Evolutionary conservation across 257 asterid genomes (phyloP).

Genomic region (Echites panduratus): DNA sequence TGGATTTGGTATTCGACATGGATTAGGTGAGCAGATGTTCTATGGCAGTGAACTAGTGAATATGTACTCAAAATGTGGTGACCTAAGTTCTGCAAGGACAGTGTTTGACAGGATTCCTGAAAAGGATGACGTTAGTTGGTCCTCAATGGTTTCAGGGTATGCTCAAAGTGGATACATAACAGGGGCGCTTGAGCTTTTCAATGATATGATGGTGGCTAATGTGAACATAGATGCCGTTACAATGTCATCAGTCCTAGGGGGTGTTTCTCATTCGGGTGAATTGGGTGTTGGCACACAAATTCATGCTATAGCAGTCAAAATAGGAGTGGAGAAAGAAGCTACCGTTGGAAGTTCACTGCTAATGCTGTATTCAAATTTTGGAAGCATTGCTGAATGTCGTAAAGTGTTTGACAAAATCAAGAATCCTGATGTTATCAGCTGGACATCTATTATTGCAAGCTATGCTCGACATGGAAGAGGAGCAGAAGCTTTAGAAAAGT

Average conservation of each 20-base stretch:
- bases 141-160: conserved; percentile 60
- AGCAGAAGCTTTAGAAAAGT: conserved; percentile 48
- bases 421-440: conserved; percentile 50
- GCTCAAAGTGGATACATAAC: conserved; percentile 43
- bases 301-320: conserved; percentile 47
- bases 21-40: conserved; percentile 17
- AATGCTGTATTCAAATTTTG: conserved; percentile 64
- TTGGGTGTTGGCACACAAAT: conserved; percentile 38
- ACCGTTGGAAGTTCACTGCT: conserved; percentile 61
- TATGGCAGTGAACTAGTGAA: conserved; percentile 44
- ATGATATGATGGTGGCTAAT: conserved; percentile 32
- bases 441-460: conserved; percentile 66
- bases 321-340: conserved; percentile 50
- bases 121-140: conserved; percentile 51
- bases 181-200: conserved; percentile 47
- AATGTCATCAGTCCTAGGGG: conserved; percentile 49
- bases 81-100: conserved; percentile 42
- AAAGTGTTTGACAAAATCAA: conserved; percentile 42
- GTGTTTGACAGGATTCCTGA: conserved; percentile 38
- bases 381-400: conserved; percentile 47
- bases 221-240: conserved; percentile 42
- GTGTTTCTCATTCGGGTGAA: conserved; percentile 30
- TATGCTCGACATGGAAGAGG: conserved; percentile 75
- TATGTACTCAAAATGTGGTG: conserved; percentile 78
- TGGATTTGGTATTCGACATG: conserved; percentile 39